Evolutionary conservation across 148 eudicot species (phyloP).

Genomic region (Pharnaceum exiguum): DNA sequence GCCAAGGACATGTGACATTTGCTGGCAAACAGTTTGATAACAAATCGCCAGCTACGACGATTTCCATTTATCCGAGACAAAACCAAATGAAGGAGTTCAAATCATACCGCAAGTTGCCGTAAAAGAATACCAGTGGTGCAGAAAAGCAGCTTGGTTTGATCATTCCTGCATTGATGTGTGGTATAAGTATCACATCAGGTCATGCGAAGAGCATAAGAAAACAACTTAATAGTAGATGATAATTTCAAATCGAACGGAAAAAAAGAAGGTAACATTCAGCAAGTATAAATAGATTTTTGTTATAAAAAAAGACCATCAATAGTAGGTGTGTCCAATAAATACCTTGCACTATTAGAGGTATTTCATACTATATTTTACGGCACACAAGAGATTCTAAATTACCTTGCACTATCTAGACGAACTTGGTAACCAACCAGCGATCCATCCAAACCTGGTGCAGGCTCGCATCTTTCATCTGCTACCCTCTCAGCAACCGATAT

Average conservation of each 20-base stretch:
- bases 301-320: background rate
- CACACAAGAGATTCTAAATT: slow-evolving; percentile 11
- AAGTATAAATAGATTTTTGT: no score
- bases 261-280: no score
- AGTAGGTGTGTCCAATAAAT: no score
- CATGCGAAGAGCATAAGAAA: no score
- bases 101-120: slow-evolving; percentile 76
- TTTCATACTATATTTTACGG: no score
- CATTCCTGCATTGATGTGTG: slow-evolving; percentile 61
- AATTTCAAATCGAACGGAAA: background rate
- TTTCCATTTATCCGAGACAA: background rate
- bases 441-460: slow-evolving; percentile 74
- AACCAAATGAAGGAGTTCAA: background rate
- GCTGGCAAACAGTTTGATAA: no score
- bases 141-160: slow-evolving; percentile 83
- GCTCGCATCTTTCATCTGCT: slow-evolving; percentile 94
- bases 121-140: slow-evolving; percentile 97
- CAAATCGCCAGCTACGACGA: no score
- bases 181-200: no score
- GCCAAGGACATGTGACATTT: no score
- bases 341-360: no score
- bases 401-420: slow-evolving; percentile 98
- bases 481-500: slow-evolving; percentile 98
- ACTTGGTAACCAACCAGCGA: slow-evolving; percentile 99
- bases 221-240: background rate